A percentile compares a stretch with the other conserved stretches of the same genome.
These are phyloP conservation scores for Bombardia bombarda DNA, from an alignment of 495 filamentous ascomycete genomes.

Conservation along the genomic window DNA sequence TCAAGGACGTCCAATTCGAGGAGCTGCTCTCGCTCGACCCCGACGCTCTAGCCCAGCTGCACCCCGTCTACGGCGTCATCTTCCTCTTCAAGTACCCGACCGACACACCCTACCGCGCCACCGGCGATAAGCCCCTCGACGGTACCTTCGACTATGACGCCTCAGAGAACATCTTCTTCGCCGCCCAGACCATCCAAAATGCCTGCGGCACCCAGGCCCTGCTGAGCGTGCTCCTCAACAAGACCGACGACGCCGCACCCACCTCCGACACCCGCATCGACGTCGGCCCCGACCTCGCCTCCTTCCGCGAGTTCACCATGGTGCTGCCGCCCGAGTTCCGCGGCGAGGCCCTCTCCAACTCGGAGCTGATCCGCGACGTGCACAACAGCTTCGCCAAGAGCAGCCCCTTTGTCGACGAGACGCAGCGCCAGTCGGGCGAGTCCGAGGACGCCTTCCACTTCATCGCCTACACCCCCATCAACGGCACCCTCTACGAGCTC, in stretches of 20 bases:
- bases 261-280: slow-evolving; percentile 28
- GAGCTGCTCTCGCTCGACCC: slow-evolving; percentile 88
- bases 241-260: slow-evolving; percentile 35
- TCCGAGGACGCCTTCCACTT: slow-evolving; percentile 93
- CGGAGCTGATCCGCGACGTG: slow-evolving; percentile 76
- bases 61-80: slow-evolving; percentile 92
- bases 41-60: slow-evolving; percentile 65
- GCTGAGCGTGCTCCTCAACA: slow-evolving; percentile 86
- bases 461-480: slow-evolving; percentile 83
- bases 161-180: slow-evolving; percentile 79
- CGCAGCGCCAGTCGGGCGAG: slow-evolving; percentile 49
- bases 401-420: slow-evolving; percentile 88
- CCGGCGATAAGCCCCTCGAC: slow-evolving; percentile 56
- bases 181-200: slow-evolving; percentile 97
- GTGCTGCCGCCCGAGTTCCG: slow-evolving; percentile 74
- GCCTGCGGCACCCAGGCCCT: slow-evolving; percentile 97
- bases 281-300: slow-evolving; percentile 52
- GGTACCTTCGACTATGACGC: slow-evolving; percentile 72
- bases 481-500: slow-evolving; percentile 80
- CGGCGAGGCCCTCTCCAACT: slow-evolving; percentile 54
- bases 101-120: slow-evolving; percentile 51
- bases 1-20: slow-evolving; percentile 91
- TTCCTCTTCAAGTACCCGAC: slow-evolving; percentile 98
- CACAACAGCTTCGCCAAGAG: slow-evolving; percentile 90
- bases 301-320: slow-evolving; percentile 88